phyloP scores from a whole-genome alignment of 139 green algal genomes.

The Monoraphidium neglectum region DNA sequence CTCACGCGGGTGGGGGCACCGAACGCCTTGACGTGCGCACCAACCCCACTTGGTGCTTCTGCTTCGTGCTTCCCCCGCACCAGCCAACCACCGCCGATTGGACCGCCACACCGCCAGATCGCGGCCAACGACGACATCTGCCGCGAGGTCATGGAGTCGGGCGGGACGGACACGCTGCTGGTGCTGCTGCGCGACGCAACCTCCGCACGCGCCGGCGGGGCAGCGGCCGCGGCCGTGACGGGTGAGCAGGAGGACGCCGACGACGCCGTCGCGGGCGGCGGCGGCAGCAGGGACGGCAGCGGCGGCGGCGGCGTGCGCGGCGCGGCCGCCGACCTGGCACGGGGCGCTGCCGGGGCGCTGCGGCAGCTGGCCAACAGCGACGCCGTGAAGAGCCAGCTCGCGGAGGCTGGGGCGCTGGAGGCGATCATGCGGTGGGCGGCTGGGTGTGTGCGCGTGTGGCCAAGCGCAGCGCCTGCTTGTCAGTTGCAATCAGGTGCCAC shows the following conservation, averaged over 20 bases:
- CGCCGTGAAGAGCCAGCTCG: slow-evolving; percentile 66
- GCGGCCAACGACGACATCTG: slow-evolving; percentile 79
- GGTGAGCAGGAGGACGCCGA: background rate
- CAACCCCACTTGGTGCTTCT: too few species aligned
- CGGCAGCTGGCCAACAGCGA: slow-evolving; percentile 87
- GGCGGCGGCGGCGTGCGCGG: background rate
- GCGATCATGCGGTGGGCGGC: slow-evolving; percentile 32
- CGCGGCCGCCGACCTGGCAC: slow-evolving; percentile 10
- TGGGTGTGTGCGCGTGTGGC: background rate
- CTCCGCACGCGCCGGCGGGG: too few species aligned
- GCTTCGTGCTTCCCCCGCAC: too few species aligned
- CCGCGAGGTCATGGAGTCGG: slow-evolving; percentile 45
- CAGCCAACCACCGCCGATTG: too few species aligned
- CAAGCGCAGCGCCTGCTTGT: too few species aligned
- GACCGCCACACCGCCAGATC: too few species aligned
- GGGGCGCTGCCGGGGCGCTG: slow-evolving; percentile 44
- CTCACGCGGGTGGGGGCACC: slow-evolving; percentile 10
- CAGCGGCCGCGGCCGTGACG: too few species aligned
- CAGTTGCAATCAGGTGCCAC: too few species aligned
- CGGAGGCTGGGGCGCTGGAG: slow-evolving; percentile 50
- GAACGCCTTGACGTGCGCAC: too few species aligned
- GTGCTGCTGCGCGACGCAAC: slow-evolving; percentile 30
- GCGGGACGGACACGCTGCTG: slow-evolving; percentile 39
- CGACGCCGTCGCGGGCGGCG: background rate
- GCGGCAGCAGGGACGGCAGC: background rate